These are phyloP conservation scores for Fraxinus xanthoxyloides DNA, from an alignment of 305 asterid species.

Conservation along the genomic window DNA sequence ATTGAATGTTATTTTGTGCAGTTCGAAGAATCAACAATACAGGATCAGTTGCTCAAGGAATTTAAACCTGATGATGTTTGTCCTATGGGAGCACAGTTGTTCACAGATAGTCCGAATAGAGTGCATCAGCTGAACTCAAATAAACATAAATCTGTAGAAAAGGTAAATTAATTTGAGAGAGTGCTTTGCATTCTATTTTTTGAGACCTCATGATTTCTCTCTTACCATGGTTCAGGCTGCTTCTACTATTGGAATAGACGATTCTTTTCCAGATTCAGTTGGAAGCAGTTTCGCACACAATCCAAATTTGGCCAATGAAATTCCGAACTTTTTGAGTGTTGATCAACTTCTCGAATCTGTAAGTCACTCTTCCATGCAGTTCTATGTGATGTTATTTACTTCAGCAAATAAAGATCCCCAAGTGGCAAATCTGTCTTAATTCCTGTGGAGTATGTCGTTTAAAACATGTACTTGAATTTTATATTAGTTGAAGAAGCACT, in stretches of 20 bases:
- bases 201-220: constrained; percentile 14
- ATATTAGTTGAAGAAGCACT: not conserved
- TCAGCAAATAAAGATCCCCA: not conserved
- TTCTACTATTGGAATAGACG: constrained; percentile 40
- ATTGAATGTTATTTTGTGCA: constrained; percentile 29
- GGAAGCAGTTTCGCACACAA: constrained; percentile 32
- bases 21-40: constrained; percentile 51
- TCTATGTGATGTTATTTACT: not conserved
- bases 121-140: constrained; percentile 33
- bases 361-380: constrained; percentile 30
- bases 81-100: constrained; percentile 56
- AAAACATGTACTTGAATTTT: not conserved
- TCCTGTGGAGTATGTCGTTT: not conserved
- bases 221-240: constrained; percentile 37
- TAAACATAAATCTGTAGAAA: constrained; percentile 38
- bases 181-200: not conserved
- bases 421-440: not conserved
- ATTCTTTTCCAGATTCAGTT: constrained; percentile 35
- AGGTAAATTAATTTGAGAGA: constrained; percentile 28
- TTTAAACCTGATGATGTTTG: constrained; percentile 69
- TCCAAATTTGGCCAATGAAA: constrained; percentile 39
- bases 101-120: constrained; percentile 39
- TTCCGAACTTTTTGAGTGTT: constrained; percentile 59
- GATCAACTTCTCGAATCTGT: constrained; percentile 83
- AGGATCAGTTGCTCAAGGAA: constrained; percentile 63